Percentiles rank a stretch among this genome's conserved stretches.
Evolutionary conservation across 176 grass and related monocot species (phyloP).

Genomic region (Oryza meridionalis): DNA sequence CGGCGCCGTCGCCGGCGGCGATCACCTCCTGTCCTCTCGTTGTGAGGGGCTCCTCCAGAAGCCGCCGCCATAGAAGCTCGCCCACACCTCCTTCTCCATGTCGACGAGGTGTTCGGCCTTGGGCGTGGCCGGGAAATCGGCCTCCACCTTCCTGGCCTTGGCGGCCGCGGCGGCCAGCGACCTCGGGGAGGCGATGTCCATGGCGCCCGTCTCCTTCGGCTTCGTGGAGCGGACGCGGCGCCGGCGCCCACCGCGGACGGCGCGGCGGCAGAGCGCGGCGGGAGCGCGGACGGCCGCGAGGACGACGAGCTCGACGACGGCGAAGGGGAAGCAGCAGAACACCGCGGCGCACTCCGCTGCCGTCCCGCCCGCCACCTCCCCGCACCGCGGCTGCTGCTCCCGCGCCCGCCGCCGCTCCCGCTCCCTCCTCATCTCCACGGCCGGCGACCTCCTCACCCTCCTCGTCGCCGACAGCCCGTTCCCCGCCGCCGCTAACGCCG

Average conservation of each 20-base stretch:
- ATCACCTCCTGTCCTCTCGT: constrained; percentile 45
- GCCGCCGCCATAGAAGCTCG: constrained; percentile 70
- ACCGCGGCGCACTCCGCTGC: constrained; percentile 68
- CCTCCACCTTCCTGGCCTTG: background rate
- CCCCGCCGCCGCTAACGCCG: background rate
- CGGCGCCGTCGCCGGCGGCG: background rate
- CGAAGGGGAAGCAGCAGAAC: constrained; percentile 72
- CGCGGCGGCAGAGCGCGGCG: constrained; percentile 57
- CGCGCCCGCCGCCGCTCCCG: constrained; percentile 31
- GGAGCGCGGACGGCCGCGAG: constrained; percentile 67
- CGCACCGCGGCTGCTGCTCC: constrained; percentile 35
- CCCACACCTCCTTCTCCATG: constrained; percentile 64
- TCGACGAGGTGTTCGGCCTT: constrained; percentile 36
- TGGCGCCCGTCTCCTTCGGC: constrained; percentile 34
- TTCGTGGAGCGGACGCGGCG: background rate
- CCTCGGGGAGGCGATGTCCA: constrained; percentile 5
- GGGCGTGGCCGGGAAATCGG: background rate
- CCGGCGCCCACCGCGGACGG: background rate
- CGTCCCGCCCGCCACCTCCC: constrained; percentile 78
- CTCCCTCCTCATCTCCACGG: constrained; percentile 22
- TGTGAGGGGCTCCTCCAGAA: constrained; percentile 87
- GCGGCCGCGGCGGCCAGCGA: background rate
- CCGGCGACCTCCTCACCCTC: constrained; percentile 38
- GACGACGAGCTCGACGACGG: constrained; percentile 62
- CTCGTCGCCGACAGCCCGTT: background rate